Evolutionary conservation across 345 rosid species (phyloP).

Genomic region (Brassica incana): DNA sequence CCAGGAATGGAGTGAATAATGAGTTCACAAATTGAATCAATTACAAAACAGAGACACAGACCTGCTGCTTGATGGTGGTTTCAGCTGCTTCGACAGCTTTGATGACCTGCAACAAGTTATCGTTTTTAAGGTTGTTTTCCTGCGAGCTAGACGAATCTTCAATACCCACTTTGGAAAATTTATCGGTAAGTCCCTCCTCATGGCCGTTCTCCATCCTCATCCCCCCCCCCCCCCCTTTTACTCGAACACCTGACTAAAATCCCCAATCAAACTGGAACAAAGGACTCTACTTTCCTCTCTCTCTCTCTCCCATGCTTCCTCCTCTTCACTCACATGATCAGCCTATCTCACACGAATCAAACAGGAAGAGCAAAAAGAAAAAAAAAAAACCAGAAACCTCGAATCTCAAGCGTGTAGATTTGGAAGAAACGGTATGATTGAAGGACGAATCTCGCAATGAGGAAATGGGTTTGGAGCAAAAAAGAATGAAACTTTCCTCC

Average conservation of each 20-base stretch:
- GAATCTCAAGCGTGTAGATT: neutral
- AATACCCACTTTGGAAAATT: constrained; percentile 48
- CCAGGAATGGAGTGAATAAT: no score
- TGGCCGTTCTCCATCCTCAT: constrained; percentile 76
- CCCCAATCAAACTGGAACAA: neutral
- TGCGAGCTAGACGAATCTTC: constrained; percentile 24
- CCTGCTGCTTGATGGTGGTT: constrained; percentile 86
- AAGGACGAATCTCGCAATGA: neutral
- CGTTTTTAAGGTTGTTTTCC: constrained; percentile 39
- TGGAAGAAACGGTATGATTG: neutral
- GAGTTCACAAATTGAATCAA: neutral
- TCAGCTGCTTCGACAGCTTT: constrained; percentile 96
- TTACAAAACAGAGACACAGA: constrained; percentile 11
- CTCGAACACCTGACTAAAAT: constrained; percentile 19
- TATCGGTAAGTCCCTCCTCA: constrained; percentile 41
- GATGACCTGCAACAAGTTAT: constrained; percentile 77
- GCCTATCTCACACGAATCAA: neutral
- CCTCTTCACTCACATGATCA: neutral
- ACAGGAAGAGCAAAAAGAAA: no score
- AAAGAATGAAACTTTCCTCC: neutral
- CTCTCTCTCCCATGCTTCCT: neutral
- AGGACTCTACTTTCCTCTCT: neutral
- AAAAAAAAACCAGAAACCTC: no score
- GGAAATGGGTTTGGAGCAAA: neutral
- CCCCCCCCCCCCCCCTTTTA: neutral